Base-by-base conservation (phyloP, 2,329 filamentous ascomycete species). In the Penicillium sp. region DNA sequence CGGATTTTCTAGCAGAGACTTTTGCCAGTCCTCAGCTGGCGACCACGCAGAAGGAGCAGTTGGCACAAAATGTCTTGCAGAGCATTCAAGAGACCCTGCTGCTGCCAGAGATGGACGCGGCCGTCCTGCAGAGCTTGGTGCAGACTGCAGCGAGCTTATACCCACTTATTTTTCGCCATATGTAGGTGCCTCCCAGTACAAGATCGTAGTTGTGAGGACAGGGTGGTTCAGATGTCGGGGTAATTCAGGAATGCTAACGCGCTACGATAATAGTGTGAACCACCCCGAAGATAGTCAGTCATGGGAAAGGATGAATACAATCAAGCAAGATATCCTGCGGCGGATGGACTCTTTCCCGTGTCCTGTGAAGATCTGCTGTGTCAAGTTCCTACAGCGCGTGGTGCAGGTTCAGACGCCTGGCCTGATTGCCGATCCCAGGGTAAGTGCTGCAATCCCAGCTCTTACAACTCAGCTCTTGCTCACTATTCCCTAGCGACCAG, bases 361-460 rank as follows among this genome's bases (percentile, higher is more conserved):
- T 12, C 88, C 90, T 2, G 85, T 97, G 60, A 88, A 88, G 66
- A 88, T 97, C 72, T 96, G 92, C 80, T 97, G 94, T 78, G 88
- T 97, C 81, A 99, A 99, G 75, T 99, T 99, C 73, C 88, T 91
- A 35, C 93, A 99, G 77, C 87, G 90, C 60, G 90, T 97, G 43
- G 89, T 99, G 43, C 84, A 97, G 62, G 90, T 92, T 18, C 93
- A 99, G 75, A 97, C 91, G 11, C 86, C 88, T n/a, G 90, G 90
- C 45, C 78, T 88, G 55, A 89, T 90, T 63, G 81, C 85, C 53
- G 93, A 97, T 70, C 89, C 89, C 64, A 86, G 90, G 79, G 90
- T 96, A 83, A 73, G 84, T 79, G 54, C 26, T 27, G 20, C 37
- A 47, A 3, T 33, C 40, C 46, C 27, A 23, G 15, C 33, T 50